Evolutionary conservation across 1,284 basidiomycete species (phyloP).

Genomic region (Moesziomyces parantarcticus): DNA sequence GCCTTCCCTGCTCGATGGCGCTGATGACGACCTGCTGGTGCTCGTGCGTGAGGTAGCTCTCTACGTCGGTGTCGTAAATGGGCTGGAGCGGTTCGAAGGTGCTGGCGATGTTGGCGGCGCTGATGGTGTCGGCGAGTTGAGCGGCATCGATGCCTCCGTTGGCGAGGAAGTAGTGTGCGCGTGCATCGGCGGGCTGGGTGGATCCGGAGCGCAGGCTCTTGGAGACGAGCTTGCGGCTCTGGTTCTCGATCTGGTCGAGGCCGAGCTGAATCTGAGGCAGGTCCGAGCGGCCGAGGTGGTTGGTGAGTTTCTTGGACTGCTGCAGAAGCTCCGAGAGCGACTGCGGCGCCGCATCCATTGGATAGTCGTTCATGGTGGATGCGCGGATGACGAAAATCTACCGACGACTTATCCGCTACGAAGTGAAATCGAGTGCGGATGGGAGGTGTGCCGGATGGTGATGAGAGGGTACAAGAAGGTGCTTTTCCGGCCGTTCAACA

Average conservation of each 20-base stretch:
- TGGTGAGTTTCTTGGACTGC: conserved; percentile 64
- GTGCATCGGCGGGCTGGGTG: conserved; percentile 72
- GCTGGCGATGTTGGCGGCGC: conserved; percentile 81
- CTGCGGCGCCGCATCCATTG: conserved; percentile 51
- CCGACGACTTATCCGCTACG: too few relatives aligned
- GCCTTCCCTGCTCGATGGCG: conserved; percentile 88
- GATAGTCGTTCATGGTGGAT: conserved; percentile 48
- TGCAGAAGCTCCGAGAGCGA: conserved; percentile 63
- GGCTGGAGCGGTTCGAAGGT: conserved; percentile 89
- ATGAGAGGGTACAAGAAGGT: not conserved
- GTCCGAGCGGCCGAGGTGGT: conserved; percentile 71
- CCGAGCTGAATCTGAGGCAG: conserved; percentile 86
- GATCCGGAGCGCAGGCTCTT: conserved; percentile 68
- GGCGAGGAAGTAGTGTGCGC: conserved; percentile 75
- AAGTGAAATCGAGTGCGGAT: not conserved
- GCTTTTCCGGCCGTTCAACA: not conserved
- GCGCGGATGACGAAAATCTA: not conserved
- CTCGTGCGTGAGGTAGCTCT: conserved; percentile 82
- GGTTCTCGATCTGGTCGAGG: conserved; percentile 89
- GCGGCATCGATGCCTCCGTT: conserved; percentile 89
- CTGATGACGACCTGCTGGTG: conserved; percentile 94
- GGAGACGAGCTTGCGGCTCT: conserved; percentile 69
- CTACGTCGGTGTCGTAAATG: conserved; percentile 88
- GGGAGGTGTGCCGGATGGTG: conserved; percentile 2
- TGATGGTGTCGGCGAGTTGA: conserved; percentile 80